These are phyloP conservation scores for Lachnum nothofagi DNA, from an alignment of 2,329 filamentous ascomycete genomes.

Conservation along the genomic window DNA sequence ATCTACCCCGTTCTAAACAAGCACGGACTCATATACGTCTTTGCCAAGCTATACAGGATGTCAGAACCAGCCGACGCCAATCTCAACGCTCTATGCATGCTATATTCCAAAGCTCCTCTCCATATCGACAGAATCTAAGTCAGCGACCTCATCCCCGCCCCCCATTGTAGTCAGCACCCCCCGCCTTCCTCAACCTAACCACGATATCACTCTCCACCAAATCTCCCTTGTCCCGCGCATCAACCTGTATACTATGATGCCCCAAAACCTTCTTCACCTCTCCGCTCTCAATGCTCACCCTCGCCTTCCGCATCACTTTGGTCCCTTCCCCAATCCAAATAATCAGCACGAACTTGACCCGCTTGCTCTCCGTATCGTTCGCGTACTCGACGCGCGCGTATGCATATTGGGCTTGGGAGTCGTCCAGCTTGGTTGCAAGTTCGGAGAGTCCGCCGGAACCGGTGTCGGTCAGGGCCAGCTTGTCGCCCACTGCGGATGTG, in stretches of 20 bases:
- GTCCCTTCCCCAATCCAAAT: conserved; percentile 64
- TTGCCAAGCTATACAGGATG: not conserved
- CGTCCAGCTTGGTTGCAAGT: conserved; percentile 51
- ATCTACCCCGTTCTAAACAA: not conserved
- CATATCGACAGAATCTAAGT: not conserved
- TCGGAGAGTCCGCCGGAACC: conserved; percentile 58
- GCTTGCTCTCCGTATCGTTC: conserved; percentile 64
- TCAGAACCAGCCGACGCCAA: conserved; percentile 9
- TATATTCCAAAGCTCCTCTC: not conserved
- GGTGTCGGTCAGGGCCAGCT: conserved; percentile 50
- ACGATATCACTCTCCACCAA: conserved; percentile 59
- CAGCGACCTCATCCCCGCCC: conserved; percentile 40
- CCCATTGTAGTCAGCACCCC: conserved; percentile 67
- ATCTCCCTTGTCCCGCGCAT: conserved; percentile 55
- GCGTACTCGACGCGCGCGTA: conserved; percentile 64
- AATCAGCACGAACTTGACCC: conserved; percentile 63
- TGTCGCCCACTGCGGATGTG: conserved; percentile 50
- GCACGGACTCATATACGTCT: not conserved
- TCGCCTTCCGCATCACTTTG: conserved; percentile 65
- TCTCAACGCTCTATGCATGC: not conserved
- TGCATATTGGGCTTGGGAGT: conserved; percentile 46
- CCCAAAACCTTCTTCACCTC: conserved; percentile 58
- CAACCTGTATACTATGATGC: conserved; percentile 63
- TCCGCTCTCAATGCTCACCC: conserved; percentile 62
- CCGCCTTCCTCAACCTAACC: conserved; percentile 56